Percentiles rank a stretch among this genome's conserved stretches.
Evolutionary conservation across 352 stramenopile species (phyloP).

Genomic region (Phytophthora kernoviae): DNA sequence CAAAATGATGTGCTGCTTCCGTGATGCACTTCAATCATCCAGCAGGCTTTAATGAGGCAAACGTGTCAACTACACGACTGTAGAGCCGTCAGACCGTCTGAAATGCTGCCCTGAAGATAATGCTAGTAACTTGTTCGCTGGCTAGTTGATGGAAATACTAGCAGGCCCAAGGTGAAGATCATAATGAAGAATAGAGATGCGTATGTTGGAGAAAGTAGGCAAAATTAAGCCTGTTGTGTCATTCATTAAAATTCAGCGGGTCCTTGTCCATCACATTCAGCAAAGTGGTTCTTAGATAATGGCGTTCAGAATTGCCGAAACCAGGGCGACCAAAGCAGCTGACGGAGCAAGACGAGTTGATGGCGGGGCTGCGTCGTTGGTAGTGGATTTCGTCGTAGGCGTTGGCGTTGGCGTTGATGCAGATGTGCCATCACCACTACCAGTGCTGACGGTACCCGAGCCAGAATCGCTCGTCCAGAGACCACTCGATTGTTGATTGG

Average conservation of each 20-base stretch:
- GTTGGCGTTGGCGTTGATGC: slow-evolving; percentile 7
- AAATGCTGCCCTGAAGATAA: too few species aligned
- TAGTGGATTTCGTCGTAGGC: slow-evolving; percentile 4
- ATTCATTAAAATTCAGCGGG: too few species aligned
- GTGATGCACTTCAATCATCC: slow-evolving; percentile 46
- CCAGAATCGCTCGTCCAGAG: slow-evolving; percentile 37
- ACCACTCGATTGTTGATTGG: slow-evolving; percentile 45
- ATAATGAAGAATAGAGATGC: too few species aligned
- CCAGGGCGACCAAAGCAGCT: slow-evolving; percentile 7
- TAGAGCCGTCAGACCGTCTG: too few species aligned
- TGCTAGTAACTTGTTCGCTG: too few species aligned
- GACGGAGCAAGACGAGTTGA: neutral
- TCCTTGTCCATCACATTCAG: too few species aligned
- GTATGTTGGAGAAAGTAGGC: too few species aligned
- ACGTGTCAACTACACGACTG: too few species aligned
- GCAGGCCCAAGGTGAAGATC: too few species aligned
- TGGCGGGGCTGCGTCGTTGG: slow-evolving; percentile 6
- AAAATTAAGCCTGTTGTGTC: too few species aligned
- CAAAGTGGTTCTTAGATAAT: slow-evolving; percentile 6
- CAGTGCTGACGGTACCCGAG: slow-evolving; percentile 10
- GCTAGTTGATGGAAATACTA: too few species aligned
- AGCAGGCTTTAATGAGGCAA: slow-evolving; percentile 27
- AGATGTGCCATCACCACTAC: slow-evolving; percentile 7
- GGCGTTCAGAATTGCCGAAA: slow-evolving; percentile 13
- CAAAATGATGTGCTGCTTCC: slow-evolving; percentile 77